Base-by-base conservation (phyloP, 768 basidiomycete species). In the Russula ochroleuca region DNA sequence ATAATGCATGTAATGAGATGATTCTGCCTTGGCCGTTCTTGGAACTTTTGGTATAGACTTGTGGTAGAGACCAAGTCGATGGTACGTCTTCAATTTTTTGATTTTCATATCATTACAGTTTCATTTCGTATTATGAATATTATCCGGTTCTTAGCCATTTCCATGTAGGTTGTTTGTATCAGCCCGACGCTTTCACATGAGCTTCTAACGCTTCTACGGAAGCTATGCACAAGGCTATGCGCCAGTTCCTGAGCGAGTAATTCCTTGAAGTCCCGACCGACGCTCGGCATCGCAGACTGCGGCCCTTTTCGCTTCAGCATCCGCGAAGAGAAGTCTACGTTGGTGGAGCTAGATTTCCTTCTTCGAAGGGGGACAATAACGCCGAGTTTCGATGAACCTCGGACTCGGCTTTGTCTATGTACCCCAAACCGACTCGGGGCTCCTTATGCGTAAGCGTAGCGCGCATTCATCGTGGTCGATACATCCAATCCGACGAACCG, bases 31-130 rank as follows among this genome's bases (percentile, higher is more conserved):
- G 53, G 64, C 21, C 31, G 19, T 48, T 54, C 35, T 48, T 63
- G 52, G 47, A n/a, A 57, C 3, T 21, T 40, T 43, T 43, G n/a
- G n/a, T 43, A 1, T 35, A 87, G 85, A 23, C 87, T 88, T 4
- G 83, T 90, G 19, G 88, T 90, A 7, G 88, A 92, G 77, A 91
- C 89, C 19, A 90, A 89, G 66, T 87, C 90, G 85, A 88, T 90
- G 87, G 87, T 84, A 72, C 52, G 74, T 56, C 51, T 35, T 43
- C 49, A n/a, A 38, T 38, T 49, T 37, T 21, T 17, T 28, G 35
- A 14, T 33, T 25, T 60, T 52, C 28, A 25, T 55, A 23, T 50
- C 35, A 14, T 54, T 53, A 17, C 23, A 49, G 37, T 54, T 48
- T 38, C 35, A 53, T 41, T 49, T 37, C 57, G 33, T 41, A 40